Conservation (phyloP, 2,329 filamentous ascomycete species). For the Trichoderma arundinaceum region DNA sequence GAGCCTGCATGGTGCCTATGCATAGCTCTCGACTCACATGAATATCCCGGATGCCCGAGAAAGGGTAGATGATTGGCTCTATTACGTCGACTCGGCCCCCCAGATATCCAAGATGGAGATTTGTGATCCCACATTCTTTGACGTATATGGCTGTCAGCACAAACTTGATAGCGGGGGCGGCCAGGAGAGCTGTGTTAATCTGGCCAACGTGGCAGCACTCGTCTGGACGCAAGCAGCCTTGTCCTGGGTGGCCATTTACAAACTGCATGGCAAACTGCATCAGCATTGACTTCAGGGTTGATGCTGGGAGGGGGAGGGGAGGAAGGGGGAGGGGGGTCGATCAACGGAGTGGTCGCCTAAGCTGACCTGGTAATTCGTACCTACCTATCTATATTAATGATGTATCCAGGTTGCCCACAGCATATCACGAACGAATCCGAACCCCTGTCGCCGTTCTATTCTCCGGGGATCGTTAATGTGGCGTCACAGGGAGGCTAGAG, state of each 20-base stretch:
- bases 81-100: not conserved
- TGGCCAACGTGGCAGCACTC: conserved; percentile 32
- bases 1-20: conserved; percentile 37
- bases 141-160: conserved; percentile 17
- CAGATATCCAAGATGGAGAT: conserved; percentile 16
- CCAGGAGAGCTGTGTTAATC: conserved; percentile 27
- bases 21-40: conserved; percentile 46
- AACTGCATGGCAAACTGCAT: conserved; percentile 33
- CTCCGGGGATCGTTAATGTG: conserved; percentile 21
- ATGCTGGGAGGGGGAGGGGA: not conserved
- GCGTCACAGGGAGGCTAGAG: conserved; percentile 7
- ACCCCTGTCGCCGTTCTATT: conserved; percentile 23
- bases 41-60: conserved; percentile 35
- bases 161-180: conserved; percentile 29
- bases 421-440: conserved; percentile 13
- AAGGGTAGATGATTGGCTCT: conserved; percentile 14
- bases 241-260: conserved; percentile 19
- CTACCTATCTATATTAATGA: conserved; percentile 16
- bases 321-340: not conserved
- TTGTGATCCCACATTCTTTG: conserved; percentile 4
- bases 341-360: not conserved
- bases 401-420: conserved; percentile 15
- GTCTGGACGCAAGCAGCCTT: conserved; percentile 28
- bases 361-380: not conserved
- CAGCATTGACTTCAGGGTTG: conserved; percentile 21